A percentile compares a stretch with the other conserved stretches of the same genome.
phyloP scores from a whole-genome alignment of 2,329 filamentous ascomycete species.

The Nannizziopsis arthrosporioides region DNA sequence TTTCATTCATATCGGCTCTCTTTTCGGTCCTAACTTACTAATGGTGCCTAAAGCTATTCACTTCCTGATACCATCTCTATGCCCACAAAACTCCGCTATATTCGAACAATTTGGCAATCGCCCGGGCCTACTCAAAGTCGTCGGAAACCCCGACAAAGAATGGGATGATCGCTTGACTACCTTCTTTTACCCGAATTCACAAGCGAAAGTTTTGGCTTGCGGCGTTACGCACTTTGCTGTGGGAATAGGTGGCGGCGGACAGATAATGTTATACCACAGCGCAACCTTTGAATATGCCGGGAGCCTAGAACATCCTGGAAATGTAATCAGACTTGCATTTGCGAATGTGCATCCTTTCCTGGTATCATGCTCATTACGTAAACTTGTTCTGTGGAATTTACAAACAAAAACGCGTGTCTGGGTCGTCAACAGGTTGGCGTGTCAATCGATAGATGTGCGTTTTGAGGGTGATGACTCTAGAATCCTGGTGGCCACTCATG shows the following conservation, averaged over 20 bases:
- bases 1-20: constrained; percentile 23
- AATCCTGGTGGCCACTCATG: background rate
- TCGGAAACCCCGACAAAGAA: constrained; percentile 13
- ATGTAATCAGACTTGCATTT: background rate
- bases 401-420: background rate
- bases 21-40: constrained; percentile 24
- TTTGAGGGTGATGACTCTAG: constrained; percentile 2
- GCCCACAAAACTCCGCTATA: constrained; percentile 19
- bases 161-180: constrained; percentile 23
- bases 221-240: constrained; percentile 15
- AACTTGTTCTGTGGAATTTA: constrained; percentile 4
- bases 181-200: constrained; percentile 13
- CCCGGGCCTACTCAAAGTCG: constrained; percentile 14
- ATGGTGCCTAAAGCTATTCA: constrained; percentile 26
- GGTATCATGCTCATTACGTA: constrained; percentile 1
- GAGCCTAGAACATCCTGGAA: background rate
- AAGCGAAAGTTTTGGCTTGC: constrained; percentile 13
- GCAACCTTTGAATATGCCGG: constrained; percentile 3
- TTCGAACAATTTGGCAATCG: constrained; percentile 16
- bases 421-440: background rate
- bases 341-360: background rate
- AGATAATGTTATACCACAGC: constrained; percentile 13
- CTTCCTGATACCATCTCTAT: constrained; percentile 28
- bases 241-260: constrained; percentile 14
- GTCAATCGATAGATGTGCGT: background rate